Base-by-base conservation (phyloP, 2,329 filamentous ascomycete genomes). In the Lecanicillium sp. region DNA sequence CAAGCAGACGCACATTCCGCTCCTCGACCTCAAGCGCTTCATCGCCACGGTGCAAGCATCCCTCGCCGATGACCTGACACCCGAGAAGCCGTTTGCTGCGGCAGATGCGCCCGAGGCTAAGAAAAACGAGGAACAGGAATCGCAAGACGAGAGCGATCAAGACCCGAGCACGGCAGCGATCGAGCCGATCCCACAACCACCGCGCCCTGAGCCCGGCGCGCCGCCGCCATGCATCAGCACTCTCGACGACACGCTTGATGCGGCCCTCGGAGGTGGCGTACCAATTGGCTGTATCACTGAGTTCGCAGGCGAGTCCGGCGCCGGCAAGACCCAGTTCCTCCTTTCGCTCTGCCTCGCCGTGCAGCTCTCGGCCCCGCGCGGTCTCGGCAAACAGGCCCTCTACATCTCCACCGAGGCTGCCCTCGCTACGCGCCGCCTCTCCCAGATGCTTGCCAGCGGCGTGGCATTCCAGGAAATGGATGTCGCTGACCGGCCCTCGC, bases 331-430 rank as follows among this genome's bases (percentile, higher is more conserved):
- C 1, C 93, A 98, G 65, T 81, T 96, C 60, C 83, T 97, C 23
- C 78, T 97, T 23, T 83, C 84, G 19, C 77, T 98, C 23, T 82
- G 95, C 37, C 81, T 97, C 27, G 78, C 90, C 26, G 84, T 84
- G 14, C 93, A 98, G 65, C 83, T 97, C 4, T 82, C 87, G 2
- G 69, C 81, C 1, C 86, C 88, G 0, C 73, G 74, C 35, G 89
- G 88, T 5, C 75, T 90, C 0, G 78, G 78, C 30, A 81, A 82
- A 52, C 77, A 82, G n/a, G 85, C 88, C 1, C 75, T 98, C 29
- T 98, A 98, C 72, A 87, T 98, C 59, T 94, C 90, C 1, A 97
- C 93, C 36, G 93, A 98, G 69, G 84, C 89, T 0, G 75, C 87
- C 1, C 78, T 98, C 2, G 83, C 90, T 17, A 97, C 91, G 5